A percentile compares a stretch with the other conserved stretches of the same genome.
These are phyloP conservation scores for Vararia minispora DNA, from an alignment of 768 basidiomycete genomes.

Conservation along the genomic window DNA sequence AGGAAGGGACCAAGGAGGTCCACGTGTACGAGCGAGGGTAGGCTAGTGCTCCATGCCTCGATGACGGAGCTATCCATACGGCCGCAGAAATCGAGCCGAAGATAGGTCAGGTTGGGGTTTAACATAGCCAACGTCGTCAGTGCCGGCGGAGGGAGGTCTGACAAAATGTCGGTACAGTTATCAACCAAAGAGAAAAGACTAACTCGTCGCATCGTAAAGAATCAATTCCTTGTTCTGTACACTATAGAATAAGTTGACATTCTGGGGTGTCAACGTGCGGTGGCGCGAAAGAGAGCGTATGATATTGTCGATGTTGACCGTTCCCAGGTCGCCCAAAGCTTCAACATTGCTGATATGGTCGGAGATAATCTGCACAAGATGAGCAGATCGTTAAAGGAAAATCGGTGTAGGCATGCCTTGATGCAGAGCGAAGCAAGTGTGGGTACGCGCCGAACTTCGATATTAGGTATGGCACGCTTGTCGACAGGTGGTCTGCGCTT, in stretches of 20 bases:
- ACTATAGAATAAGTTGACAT: constrained; percentile 78
- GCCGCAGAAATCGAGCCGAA: constrained; percentile 83
- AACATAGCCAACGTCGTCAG: constrained; percentile 63
- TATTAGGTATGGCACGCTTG: constrained; percentile 53
- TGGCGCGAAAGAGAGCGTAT: constrained; percentile 75
- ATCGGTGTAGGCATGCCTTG: constrained; percentile 33
- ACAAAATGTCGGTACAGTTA: background rate
- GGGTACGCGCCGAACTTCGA: constrained; percentile 60
- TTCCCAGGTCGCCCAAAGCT: constrained; percentile 78
- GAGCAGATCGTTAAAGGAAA: background rate
- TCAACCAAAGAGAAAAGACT: constrained; percentile 18
- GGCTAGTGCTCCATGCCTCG: constrained; percentile 42
- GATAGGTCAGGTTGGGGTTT: constrained; percentile 71
- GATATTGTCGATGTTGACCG: constrained; percentile 75
- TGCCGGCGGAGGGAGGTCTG: constrained; percentile 61
- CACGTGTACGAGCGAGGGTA: constrained; percentile 58
- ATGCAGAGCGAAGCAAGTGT: constrained; percentile 75
- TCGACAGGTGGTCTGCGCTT: constrained; percentile 58
- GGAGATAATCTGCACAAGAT: constrained; percentile 59
- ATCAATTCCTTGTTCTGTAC: constrained; percentile 52
- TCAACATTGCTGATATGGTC: constrained; percentile 85
- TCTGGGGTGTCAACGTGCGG: constrained; percentile 71
- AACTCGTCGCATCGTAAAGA: constrained; percentile 87
- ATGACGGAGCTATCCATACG: constrained; percentile 58
- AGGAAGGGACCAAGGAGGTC: constrained; percentile 86